A percentile compares a stretch with the other conserved stretches of the same genome.
Evolutionary conservation across 2,329 filamentous ascomycete genomes (phyloP).

Genomic region (Plenodomus tracheiphilus): DNA sequence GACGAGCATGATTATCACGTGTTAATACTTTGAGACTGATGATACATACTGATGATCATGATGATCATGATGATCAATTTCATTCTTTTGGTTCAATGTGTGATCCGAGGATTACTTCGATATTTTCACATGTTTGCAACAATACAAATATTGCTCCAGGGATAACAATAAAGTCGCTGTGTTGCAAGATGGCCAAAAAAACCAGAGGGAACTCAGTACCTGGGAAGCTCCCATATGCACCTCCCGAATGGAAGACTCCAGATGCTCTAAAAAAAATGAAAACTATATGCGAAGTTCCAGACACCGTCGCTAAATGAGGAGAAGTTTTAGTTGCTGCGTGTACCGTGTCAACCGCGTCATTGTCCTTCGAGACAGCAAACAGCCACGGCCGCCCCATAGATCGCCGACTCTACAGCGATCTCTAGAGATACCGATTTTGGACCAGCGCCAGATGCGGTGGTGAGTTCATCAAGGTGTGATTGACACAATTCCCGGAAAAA

Average conservation of each 20-base stretch:
- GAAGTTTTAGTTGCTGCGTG: too few relatives aligned
- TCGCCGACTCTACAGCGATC: slow-evolving; percentile 72
- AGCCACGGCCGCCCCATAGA: slow-evolving; percentile 75
- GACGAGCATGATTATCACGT: too few relatives aligned
- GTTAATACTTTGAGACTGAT: too few relatives aligned
- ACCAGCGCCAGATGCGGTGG: slow-evolving; percentile 43
- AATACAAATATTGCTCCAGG: too few relatives aligned
- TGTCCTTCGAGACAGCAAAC: slow-evolving; percentile 45
- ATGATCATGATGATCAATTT: too few relatives aligned
- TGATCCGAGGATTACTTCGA: too few relatives aligned
- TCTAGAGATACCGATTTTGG: slow-evolving; percentile 62
- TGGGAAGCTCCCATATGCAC: slow-evolving; percentile 15
- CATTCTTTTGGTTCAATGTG: too few relatives aligned
- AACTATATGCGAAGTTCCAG: slow-evolving; percentile 2
- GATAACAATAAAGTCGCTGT: too few relatives aligned
- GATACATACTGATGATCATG: too few relatives aligned
- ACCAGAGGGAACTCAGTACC: background rate
- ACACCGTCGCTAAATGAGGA: slow-evolving; percentile 15
- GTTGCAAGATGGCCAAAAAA: too few relatives aligned
- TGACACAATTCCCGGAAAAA: slow-evolving; percentile 67
- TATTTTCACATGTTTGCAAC: too few relatives aligned
- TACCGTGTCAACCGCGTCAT: too few relatives aligned
- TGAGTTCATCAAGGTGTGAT: slow-evolving; percentile 63
- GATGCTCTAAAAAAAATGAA: background rate
- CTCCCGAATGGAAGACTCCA: slow-evolving; percentile 3